Conservation (phyloP, 495 filamentous ascomycete genomes). For the Xylaria cubensis region DNA sequence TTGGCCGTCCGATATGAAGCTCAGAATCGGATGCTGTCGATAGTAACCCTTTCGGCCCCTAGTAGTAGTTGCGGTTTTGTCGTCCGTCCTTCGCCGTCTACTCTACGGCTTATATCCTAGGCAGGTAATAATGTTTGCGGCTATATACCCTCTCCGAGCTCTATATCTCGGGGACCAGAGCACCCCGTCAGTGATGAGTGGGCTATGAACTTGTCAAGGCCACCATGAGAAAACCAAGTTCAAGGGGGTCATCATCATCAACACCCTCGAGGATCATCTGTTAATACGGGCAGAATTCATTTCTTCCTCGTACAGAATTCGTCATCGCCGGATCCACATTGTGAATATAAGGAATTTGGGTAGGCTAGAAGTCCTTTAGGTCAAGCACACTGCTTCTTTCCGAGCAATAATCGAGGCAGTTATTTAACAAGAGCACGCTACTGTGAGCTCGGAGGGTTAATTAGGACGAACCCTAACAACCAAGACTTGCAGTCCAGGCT, state of each 20-base stretch:
- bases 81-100: not conserved
- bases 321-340: constrained; percentile 19
- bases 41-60: not conserved
- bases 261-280: constrained; percentile 11
- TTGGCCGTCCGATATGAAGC: not conserved
- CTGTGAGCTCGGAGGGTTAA: not conserved
- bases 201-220: not conserved
- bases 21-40: no score
- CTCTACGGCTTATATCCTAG: not conserved
- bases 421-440: constrained; percentile 1
- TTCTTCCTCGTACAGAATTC: not conserved
- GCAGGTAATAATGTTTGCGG: not conserved
- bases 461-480: not conserved
- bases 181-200: constrained; percentile 9
- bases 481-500: not conserved
- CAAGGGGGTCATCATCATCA: not conserved
- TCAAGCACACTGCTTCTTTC: not conserved
- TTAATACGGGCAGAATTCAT: not conserved
- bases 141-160: not conserved
- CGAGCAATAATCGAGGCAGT: not conserved
- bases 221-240: not conserved
- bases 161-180: constrained; percentile 19
- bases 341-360: not conserved
- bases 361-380: not conserved
- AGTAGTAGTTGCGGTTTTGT: not conserved